Evolutionary conservation across 2,329 filamentous ascomycete species (phyloP), one percentile per base, ranked within the genome.

Genomic region (Cryphonectria radicalis): DNA sequence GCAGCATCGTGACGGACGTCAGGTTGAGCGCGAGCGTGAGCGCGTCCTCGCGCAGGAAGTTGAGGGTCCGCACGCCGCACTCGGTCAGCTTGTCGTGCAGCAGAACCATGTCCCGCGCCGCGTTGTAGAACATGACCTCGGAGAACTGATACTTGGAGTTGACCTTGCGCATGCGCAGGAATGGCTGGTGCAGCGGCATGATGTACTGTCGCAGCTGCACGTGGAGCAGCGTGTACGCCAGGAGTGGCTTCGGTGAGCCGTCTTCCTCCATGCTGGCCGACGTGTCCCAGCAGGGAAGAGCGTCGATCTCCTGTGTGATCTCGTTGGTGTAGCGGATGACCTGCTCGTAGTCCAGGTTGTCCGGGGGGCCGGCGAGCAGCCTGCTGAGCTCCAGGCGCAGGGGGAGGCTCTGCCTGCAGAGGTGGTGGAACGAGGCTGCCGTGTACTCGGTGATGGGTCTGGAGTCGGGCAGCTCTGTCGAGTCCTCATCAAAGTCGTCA

Each of bases 121-220:
- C 87, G 69, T 88, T 89, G 79, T 90, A 90, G 81, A 89, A 90
- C 64, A 90, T 86, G 71, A 89, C 88, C 74, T 90, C 88, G 1
- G 88, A 89, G 76, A 88, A 87, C 75, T 90, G 88, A 76, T 89
- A 90, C 74, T 88, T 88, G 70, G 87, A 87, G 78, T 89, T 88
- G 73, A 84, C 82, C 79, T 87, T 87, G 74, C 88, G 85, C 67
- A 89, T 83, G 76, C 88, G 88, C 42, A 90, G 82, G 76, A 87
- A 90, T 0, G 88, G 87, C 73, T 90, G 87, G 75, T 89, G 88
- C 8, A 90, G 81, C 1, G 88, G 87, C 73, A 90, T 87, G 71
- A 90, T 89, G 79, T 89, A 90, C 76, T 90, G 87, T 42, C 87
- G 82, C 67, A 90, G 82, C 75, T 90, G 88, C 67, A 90, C 85